Conservation (phyloP, 2,329 filamentous ascomycete species). For the Colletotrichum aenigma region DNA sequence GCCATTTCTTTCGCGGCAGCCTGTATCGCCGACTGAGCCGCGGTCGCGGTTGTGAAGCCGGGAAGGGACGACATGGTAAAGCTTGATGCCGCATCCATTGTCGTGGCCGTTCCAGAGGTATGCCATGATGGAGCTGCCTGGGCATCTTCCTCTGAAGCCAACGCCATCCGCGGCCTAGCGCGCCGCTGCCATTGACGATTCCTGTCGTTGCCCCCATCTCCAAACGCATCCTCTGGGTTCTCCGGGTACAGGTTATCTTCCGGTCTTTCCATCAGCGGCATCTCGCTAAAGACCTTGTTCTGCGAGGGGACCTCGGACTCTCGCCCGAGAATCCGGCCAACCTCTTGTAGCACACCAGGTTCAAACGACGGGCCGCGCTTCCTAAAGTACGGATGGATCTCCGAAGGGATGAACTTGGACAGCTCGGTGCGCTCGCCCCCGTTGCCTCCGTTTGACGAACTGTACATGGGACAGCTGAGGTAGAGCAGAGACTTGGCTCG, state of each 20-base stretch:
- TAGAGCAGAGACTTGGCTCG: conserved; percentile 86
- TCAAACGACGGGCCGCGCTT: conserved; percentile 74
- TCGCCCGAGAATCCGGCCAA: conserved; percentile 75
- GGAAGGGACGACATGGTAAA: conserved; percentile 64
- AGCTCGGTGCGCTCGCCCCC: conserved; percentile 57
- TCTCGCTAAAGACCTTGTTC: conserved; percentile 54
- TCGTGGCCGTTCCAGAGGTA: conserved; percentile 46
- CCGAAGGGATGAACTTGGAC: conserved; percentile 72
- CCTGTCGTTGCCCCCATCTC: background rate
- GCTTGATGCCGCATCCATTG: conserved; percentile 61
- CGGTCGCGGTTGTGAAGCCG: conserved; percentile 67
- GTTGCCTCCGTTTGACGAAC: conserved; percentile 60
- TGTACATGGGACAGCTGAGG: conserved; percentile 77
- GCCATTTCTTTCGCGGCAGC: conserved; percentile 31
- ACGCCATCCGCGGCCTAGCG: background rate
- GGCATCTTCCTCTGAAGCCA: background rate
- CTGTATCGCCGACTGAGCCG: conserved; percentile 50
- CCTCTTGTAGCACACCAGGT: conserved; percentile 62
- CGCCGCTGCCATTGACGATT: conserved; percentile 4
- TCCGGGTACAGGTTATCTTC: conserved; percentile 74
- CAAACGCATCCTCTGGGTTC: conserved; percentile 20
- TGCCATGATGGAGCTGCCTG: background rate
- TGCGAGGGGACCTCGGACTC: conserved; percentile 55
- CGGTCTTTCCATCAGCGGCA: conserved; percentile 57
- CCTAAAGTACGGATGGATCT: conserved; percentile 42